A percentile compares a stretch with the other conserved stretches of the same genome.
These are phyloP conservation scores for Podaxis sp. DNA, from an alignment of 768 basidiomycete species.

Conservation along the genomic window DNA sequence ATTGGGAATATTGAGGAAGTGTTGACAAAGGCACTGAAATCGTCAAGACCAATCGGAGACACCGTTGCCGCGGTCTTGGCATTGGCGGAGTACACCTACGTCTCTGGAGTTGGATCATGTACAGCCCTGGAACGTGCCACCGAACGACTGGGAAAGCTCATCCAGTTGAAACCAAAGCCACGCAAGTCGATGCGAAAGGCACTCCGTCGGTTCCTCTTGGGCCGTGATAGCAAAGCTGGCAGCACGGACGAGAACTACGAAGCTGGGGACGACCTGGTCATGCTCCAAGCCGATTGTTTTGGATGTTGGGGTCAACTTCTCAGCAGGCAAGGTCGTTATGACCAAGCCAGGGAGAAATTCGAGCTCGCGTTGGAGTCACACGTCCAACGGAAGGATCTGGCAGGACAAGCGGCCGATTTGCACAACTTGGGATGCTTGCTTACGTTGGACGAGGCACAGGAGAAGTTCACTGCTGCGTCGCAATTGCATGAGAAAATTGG, in stretches of 20 bases:
- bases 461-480: constrained; percentile 18
- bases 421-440: constrained; percentile 26
- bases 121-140: constrained; percentile 21
- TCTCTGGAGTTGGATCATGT: constrained; percentile 23
- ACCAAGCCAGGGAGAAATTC: constrained; percentile 24
- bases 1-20: constrained; percentile 27
- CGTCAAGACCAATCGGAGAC: constrained; percentile 15
- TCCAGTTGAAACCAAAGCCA: not conserved
- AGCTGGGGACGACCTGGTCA: constrained; percentile 5
- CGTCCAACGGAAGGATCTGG: constrained; percentile 20
- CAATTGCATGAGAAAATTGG: constrained; percentile 21
- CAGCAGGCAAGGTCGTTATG: constrained; percentile 21
- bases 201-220: constrained; percentile 4
- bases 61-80: constrained; percentile 22
- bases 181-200: not conserved
- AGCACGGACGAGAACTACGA: not conserved
- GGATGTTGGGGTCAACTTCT: constrained; percentile 30
- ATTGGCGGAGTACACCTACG: constrained; percentile 27
- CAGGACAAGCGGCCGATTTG: constrained; percentile 28
- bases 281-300: constrained; percentile 26
- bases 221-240: not conserved
- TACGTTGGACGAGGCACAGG: constrained; percentile 16
- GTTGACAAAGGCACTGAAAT: constrained; percentile 20
- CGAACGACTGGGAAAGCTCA: constrained; percentile 17
- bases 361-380: constrained; percentile 24